Evolutionary conservation across 345 rosid genomes (phyloP), one percentile per base, ranked within the genome.

Genomic region (Durio zibethinus): DNA sequence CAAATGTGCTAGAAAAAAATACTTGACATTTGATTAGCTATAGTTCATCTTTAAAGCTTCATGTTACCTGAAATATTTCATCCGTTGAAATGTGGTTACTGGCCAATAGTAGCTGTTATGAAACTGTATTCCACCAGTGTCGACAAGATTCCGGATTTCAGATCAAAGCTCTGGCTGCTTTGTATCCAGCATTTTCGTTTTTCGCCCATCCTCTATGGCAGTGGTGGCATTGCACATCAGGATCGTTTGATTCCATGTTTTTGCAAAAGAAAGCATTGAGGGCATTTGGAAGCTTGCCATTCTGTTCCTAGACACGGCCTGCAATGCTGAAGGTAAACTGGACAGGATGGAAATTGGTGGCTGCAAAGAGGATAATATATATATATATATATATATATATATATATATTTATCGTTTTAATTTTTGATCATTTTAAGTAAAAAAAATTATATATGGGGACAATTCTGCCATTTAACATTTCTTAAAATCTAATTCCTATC

Each of bases 11-110:
- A 1, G 42, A 29, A 38, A 33, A 71, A 31, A 72, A 23, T 20
- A 2, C 31, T n/a, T 14, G 42, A 54, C 14, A 12, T 12, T 35
- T 54, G 20, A 5, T 54, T 35, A 10, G 27, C 76, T 8, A 36
- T 53, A 86, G 92, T 79, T 60, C 64, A 4, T 60, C n/a, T 25
- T 14, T 29, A 27, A 27, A 60, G 0, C 64, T 60, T 29, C 36
- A 5, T 27, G 20, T 60, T 60, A 57, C 11, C 11, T 20, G 57
- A 54, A 54, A 54, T 8, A 8, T 21, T 68, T 68, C 53, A 21
- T 0, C 3, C 21, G 60, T 7, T 7, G 60, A 54, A 54, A 54
- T 54, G 27, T 54, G 61, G 61, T 10, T 21, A 56, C 61, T 23
- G 27, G 60, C 4, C 25, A 54, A 3, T 56, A 54, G 7, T 54